Base-by-base conservation (phyloP, 75 land plant species). In the Cunninghamia lanceolata region DNA sequence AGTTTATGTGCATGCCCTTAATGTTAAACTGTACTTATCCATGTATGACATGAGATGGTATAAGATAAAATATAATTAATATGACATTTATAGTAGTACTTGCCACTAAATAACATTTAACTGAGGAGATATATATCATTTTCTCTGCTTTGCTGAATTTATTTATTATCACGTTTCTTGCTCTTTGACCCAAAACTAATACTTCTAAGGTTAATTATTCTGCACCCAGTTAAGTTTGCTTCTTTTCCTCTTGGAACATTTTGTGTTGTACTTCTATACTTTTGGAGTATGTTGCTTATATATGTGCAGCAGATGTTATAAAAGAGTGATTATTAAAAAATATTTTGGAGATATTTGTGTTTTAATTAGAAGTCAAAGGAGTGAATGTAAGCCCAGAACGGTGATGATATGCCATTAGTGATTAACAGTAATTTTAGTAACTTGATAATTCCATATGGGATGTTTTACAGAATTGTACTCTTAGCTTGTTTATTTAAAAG, bases 401-500 rank as follows among this genome's bases (percentile, higher is more conserved):
- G 75, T 34, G 36, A 34, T 63, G 6, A 63, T 63, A 63, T 73
- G 75, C 16, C 35, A 71, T 71, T 10, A 30, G 74, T 71, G 9
- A 68, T 68, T 68, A n/a, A 25, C 4, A 68, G 30, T 68, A 28
- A 25, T 70, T 10, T 32, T 70, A 70, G 74, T 8, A 70, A 70
- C n/a, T 8, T n/a, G 3, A 70, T 70, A 70, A n/a, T 50, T 50
- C 16, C 2, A 50, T 13, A 50, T 13, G 15, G 74, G 74, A n/a
- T 70, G 11, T 28, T 73, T 73, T 73, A 73, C 36, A 13, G 68
- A 28, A 38, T 73, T 73, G 75, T 73, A 73, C 14, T 10, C 34
- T 34, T 73, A 34, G 36, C 38, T 82, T 35, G 46, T 82, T 25
- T 78, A 86, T 75, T 84, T 76, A 30, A 59, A 52, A 52, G 34